Percentiles rank a stretch among this genome's conserved stretches.
Evolutionary conservation across 768 basidiomycete species (phyloP).

Genomic region (Leccinum rimulosum): DNA sequence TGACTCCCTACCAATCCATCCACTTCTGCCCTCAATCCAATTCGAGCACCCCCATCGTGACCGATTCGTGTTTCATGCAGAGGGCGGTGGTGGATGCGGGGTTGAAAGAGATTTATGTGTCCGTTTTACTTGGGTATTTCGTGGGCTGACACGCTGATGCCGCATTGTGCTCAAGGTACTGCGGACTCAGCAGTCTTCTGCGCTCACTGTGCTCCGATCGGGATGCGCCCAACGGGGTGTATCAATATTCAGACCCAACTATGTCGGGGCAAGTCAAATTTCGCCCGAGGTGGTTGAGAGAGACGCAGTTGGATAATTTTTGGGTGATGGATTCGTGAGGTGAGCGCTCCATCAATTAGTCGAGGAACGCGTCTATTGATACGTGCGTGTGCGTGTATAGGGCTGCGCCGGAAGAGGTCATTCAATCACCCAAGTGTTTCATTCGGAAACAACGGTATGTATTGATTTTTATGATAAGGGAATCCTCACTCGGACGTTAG

Average conservation of each 20-base stretch:
- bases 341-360: too few species aligned
- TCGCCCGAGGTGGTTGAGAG: too few species aligned
- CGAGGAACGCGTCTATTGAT: too few species aligned
- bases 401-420: too few species aligned
- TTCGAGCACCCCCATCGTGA: slow-evolving; percentile 66
- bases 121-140: not conserved
- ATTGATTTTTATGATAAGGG: too few species aligned
- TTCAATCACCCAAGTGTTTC: too few species aligned
- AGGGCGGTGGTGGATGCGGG: slow-evolving; percentile 61
- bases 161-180: slow-evolving; percentile 45
- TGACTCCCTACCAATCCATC: slow-evolving; percentile 50
- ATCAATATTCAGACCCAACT: slow-evolving; percentile 22
- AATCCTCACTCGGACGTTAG: too few species aligned
- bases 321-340: too few species aligned
- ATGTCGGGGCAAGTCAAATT: too few species aligned
- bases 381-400: too few species aligned
- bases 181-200: slow-evolving; percentile 48
- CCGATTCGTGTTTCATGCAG: slow-evolving; percentile 72
- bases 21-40: slow-evolving; percentile 20
- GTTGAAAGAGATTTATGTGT: slow-evolving; percentile 73
- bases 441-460: too few species aligned
- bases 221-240: slow-evolving; percentile 64
- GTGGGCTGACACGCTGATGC: not conserved
- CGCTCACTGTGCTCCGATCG: slow-evolving; percentile 41
- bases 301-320: too few species aligned